Evolutionary conservation across 1,284 basidiomycete genomes (phyloP), one percentile per base, ranked within the genome.

Genomic region (Austroboletus niveus): DNA sequence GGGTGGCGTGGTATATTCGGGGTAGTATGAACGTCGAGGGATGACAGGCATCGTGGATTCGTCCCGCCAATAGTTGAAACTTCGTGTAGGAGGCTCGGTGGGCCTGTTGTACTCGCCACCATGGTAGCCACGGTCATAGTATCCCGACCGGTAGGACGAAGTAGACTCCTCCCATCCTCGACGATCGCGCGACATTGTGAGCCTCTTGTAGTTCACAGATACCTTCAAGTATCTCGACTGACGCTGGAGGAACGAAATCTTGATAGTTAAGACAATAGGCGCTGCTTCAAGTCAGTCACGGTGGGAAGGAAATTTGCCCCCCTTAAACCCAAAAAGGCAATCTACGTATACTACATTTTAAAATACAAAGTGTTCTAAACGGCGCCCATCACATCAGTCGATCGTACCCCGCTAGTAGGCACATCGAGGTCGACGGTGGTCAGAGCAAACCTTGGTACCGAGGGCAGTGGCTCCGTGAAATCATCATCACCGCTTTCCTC

Each of bases 41-140:
- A 42, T 14, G 42, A 31, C 38, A 6, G 47, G 42, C 1, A n/a
- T n/a, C 12, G 30, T 20, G 35, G 42, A 1, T 24, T 60, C 56
- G 14, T 64, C 62, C 15, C 52, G 47, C 62, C 64, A 64, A n/a
- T 67, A 64, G 39, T 64, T 55, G 47, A 60, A 60, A 22, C 44
- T 48, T 10, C 53, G 42, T 22, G 40, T 36, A n/a, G 8, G n/a
- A 42, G 20, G 1, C n/a, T 48, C 55, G 6, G 35, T 40, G 15
- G 52, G 34, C 14, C 51, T 20, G 38, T 15, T 40, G 44, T 55
- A 31, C 41, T 49, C 56, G 24, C 57, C 51, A 35, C 10, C 14
- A 40, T 52, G 5, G 22, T 24, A 32, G 48, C 42, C 27, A 14
- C 29, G 52, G 40, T 15, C 29, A 24, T 51, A 15, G 24, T 20